Evolutionary conservation across 371 early-diverging fungal genomes (phyloP), one percentile per base, ranked within the genome.

Genomic region (Mortierella sp.): DNA sequence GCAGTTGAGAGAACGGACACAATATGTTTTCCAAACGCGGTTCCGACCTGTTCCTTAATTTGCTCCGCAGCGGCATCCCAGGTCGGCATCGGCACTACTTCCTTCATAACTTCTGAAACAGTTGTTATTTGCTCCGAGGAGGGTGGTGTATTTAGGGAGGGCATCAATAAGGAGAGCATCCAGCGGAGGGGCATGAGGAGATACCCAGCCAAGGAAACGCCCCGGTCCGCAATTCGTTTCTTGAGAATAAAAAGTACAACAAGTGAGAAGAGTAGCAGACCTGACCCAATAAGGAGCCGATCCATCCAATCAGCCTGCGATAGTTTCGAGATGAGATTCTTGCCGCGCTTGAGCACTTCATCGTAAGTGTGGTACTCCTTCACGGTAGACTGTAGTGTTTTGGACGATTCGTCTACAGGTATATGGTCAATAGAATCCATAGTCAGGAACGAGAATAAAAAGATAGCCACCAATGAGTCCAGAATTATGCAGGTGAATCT

Each of bases 241-340:
- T 92, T 88, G 47, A 93, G 80, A 55, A 92, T 89, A 66, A 89
- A 89, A 37, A 89, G 60, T 1, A 92, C 92, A 3, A 90, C 92
- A 0, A 81, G 55, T 15, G 84, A 57, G 70, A 93, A 93, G 1
- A 93, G 82, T 2, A 87, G 28, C 23, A 91, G 66, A 1, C 92
- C 93, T 67, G 90, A 86, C 6, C 87, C 68, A 23, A 93, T 85
- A 56, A 90, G 68, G 16, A 93, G 73, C 45, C 91, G 80, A 67
- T 93, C 93, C 4, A 87, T 87, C 90, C 89, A 91, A 60, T 93
- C 93, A 23, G 90, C 87, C 23, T 87, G 84, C 65, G 90, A 89
- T n/a, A 93, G 76, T 65, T 90, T 88, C 21, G 90, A 86, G 47
- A 93, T 86, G 26, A 92, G 71, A 47, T 85, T 82, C 73, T 88